phyloP scores from a whole-genome alignment of 1,284 basidiomycete genomes.

The Ganoderma leucocontextum region DNA sequence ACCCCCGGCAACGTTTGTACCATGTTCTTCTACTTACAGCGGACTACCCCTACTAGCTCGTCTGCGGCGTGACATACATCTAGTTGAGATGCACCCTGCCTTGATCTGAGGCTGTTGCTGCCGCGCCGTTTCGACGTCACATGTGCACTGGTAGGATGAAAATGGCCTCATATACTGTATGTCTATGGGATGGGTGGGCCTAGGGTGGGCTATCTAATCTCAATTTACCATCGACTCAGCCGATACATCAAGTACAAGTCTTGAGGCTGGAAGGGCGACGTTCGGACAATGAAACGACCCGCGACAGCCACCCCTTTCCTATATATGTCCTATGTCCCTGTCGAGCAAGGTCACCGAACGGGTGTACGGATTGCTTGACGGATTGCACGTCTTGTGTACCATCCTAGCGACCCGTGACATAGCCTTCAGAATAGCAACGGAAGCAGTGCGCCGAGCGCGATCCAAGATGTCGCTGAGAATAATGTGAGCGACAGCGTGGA shows the following conservation, averaged over 20 bases:
- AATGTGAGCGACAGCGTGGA: background rate
- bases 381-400: no score
- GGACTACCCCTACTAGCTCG: constrained; percentile 16
- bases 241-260: no score
- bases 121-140: no score
- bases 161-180: no score
- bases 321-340: background rate
- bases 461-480: background rate
- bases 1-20: constrained; percentile 19
- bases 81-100: background rate
- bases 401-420: no score
- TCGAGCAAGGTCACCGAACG: background rate
- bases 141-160: no score
- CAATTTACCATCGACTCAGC: no score
- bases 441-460: constrained; percentile 12
- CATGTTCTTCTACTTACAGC: constrained; percentile 14
- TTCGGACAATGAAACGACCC: no score
- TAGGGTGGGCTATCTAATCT: no score
- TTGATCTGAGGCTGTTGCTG: background rate
- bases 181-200: no score
- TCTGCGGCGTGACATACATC: constrained; percentile 7
- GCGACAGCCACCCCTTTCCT: no score
- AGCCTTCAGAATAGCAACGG: background rate
- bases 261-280: no score
- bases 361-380: background rate